A percentile compares a stretch with the other conserved stretches of the same genome.
Evolutionary conservation across 495 filamentous ascomycete genomes (phyloP).

Genomic region (Durotheca rogersii): DNA sequence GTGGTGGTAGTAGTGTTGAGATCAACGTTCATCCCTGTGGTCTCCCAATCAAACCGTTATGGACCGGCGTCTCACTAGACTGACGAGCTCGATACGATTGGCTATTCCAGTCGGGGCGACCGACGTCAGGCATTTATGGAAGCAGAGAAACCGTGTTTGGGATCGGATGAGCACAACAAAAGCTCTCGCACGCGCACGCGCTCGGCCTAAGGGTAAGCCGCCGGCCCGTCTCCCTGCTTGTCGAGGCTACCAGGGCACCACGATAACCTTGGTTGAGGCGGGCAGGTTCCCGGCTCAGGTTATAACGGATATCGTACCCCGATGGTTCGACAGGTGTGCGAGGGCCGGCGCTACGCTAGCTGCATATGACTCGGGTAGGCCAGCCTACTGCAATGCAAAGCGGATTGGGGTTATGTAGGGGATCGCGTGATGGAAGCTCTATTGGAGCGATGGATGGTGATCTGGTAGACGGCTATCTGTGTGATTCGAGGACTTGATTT

Average conservation of each 20-base stretch:
- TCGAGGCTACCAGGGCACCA: constrained; percentile 11
- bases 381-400: constrained; percentile 26
- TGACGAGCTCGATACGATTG: constrained; percentile 28
- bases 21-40: constrained; percentile 32
- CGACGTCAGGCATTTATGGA: constrained; percentile 26
- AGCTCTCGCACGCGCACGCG: too few species aligned
- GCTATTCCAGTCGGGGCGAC: constrained; percentile 15
- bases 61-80: constrained; percentile 24
- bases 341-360: constrained; percentile 20
- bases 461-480: constrained; percentile 15
- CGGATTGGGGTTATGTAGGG: constrained; percentile 23
- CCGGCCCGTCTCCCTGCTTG: constrained; percentile 17
- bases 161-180: constrained; percentile 22
- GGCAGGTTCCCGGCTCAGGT: constrained; percentile 14
- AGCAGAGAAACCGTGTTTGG: constrained; percentile 26
- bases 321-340: constrained; percentile 22
- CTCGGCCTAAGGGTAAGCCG: too few species aligned
- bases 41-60: constrained; percentile 27
- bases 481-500: constrained; percentile 16
- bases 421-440: constrained; percentile 27
- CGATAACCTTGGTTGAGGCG: constrained; percentile 10
- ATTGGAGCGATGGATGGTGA: constrained; percentile 26
- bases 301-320: constrained; percentile 6
- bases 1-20: constrained; percentile 19
- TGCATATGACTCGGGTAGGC: constrained; percentile 33